Evolutionary conservation across 345 rosid species (phyloP).

Genomic region (Populus ilicifolia): DNA sequence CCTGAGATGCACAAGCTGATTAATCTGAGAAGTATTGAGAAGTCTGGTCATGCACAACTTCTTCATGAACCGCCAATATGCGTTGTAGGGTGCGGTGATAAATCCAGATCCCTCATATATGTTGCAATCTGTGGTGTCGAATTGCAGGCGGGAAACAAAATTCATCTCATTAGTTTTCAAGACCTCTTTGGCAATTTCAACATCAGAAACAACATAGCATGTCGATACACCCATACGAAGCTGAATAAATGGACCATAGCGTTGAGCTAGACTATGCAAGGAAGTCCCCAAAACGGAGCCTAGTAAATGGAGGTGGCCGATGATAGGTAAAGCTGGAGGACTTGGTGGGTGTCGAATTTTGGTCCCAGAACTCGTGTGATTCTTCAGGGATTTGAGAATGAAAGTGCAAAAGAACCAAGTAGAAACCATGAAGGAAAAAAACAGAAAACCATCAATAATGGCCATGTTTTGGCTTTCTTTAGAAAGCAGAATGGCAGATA

Average conservation of each 20-base stretch:
- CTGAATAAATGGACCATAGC: background rate
- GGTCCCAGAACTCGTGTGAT: conserved; percentile 1
- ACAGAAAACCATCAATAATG: background rate
- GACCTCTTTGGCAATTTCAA: conserved; percentile 5
- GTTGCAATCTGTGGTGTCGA: background rate
- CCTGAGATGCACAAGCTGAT: background rate
- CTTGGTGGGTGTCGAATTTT: conserved; percentile 30
- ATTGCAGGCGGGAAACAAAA: background rate
- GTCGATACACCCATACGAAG: background rate
- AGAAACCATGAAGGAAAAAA: background rate
- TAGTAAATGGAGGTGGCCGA: conserved; percentile 40
- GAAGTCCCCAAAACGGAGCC: background rate
- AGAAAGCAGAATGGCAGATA: background rate
- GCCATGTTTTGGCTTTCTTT: background rate
- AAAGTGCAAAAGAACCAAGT: background rate
- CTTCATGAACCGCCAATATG: conserved; percentile 15
- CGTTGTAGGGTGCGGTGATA: conserved; percentile 1
- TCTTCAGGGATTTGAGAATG: conserved; percentile 4
- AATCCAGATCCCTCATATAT: conserved; percentile 2
- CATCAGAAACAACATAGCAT: conserved; percentile 4
- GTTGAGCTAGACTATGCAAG: background rate
- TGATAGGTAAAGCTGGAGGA: conserved; percentile 38
- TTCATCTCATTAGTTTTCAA: conserved; percentile 10
- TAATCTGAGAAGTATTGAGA: background rate
- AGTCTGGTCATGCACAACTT: conserved; percentile 10